phyloP scores from a whole-genome alignment of 345 rosid genomes.

The Eucalyptus curtisii region DNA sequence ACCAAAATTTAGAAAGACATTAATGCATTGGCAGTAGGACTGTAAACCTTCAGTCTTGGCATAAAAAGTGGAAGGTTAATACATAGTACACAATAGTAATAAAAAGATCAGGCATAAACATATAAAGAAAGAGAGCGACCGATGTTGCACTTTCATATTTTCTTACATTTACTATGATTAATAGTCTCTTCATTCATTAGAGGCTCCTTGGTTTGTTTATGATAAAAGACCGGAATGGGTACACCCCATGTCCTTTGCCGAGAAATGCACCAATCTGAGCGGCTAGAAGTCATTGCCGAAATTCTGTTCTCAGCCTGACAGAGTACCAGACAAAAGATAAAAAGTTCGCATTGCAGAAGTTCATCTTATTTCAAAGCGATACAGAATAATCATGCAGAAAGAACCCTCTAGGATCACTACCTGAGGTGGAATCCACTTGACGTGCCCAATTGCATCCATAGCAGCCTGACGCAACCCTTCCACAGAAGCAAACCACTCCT shows the following conservation, averaged over 20 bases:
- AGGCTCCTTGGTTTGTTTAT: slow-evolving; percentile 67
- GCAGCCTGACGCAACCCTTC: slow-evolving; percentile 76
- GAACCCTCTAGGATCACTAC: slow-evolving; percentile 19
- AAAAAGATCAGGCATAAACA: neutral
- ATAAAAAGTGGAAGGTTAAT: neutral
- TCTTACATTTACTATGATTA: slow-evolving; percentile 70
- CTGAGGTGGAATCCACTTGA: slow-evolving; percentile 93
- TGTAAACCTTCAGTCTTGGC: neutral
- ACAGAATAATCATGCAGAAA: neutral
- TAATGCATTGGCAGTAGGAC: neutral
- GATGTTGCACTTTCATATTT: neutral
- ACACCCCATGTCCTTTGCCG: slow-evolving; percentile 98
- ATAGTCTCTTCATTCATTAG: slow-evolving; percentile 81
- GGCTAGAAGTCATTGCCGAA: slow-evolving; percentile 80
- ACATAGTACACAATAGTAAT: neutral
- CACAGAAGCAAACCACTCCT: slow-evolving; percentile 96
- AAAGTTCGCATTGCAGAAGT: neutral
- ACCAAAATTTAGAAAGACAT: neutral
- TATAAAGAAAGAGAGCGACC: neutral
- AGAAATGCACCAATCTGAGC: slow-evolving; percentile 96
- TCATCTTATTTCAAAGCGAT: neutral
- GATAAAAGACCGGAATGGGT: slow-evolving; percentile 90
- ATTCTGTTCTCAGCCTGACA: slow-evolving; percentile 77
- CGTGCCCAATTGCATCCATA: slow-evolving; percentile 69
- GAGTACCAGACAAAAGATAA: neutral